A percentile compares a stretch with the other conserved stretches of the same genome.
Conservation (phyloP, 345 rosid genomes). For the Dipteronia sinensis region DNA sequence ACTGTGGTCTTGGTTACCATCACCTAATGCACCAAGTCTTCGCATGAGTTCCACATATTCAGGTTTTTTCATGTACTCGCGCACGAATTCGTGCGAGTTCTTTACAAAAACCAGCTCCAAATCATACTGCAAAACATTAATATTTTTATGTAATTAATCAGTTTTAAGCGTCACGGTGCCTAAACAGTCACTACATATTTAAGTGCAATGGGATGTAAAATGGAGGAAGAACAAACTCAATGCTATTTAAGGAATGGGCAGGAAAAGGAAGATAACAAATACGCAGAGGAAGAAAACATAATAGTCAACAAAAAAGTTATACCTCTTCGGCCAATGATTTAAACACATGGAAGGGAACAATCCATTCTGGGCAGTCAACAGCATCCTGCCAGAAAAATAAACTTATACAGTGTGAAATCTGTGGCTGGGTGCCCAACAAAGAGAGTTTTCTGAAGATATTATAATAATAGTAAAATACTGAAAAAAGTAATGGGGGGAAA, state of each 20-base stretch:
- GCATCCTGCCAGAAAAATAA: slow-evolving; percentile 66
- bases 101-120: slow-evolving; percentile 88
- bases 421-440: background rate
- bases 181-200: background rate
- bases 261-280: background rate
- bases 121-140: slow-evolving; percentile 58
- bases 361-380: slow-evolving; percentile 98
- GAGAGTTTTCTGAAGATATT: background rate
- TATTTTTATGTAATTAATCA: background rate
- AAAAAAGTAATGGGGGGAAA: background rate
- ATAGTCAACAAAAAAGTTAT: slow-evolving; percentile 12
- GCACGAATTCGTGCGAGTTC: slow-evolving; percentile 91
- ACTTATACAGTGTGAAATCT: background rate
- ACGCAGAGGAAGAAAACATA: background rate
- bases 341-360: slow-evolving; percentile 90
- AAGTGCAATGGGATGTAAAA: background rate
- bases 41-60: slow-evolving; percentile 83
- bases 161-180: background rate
- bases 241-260: background rate
- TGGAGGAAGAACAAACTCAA: background rate
- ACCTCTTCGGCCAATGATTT: slow-evolving; percentile 96
- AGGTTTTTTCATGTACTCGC: slow-evolving; percentile 73
- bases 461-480: background rate
- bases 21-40: slow-evolving; percentile 95
- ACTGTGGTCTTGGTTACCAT: slow-evolving; percentile 91